Evolutionary conservation across 768 basidiomycete genomes (phyloP), one percentile per base, ranked within the genome.

Genomic region (Gymnopilus junonius): DNA sequence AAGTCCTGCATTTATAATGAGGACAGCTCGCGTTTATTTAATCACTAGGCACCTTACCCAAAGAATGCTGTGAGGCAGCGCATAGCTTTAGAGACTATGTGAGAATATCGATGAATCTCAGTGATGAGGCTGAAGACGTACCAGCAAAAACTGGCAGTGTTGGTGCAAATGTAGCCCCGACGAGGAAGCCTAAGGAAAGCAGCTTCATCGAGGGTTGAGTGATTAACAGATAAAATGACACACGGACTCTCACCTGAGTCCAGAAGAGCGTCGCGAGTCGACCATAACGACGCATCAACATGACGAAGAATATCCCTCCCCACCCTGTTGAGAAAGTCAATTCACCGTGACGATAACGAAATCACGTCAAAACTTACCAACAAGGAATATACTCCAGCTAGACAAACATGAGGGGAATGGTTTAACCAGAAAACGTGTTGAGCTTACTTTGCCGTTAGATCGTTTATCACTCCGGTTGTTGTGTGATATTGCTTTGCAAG

Each of bases 181-280:
- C 58, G 10, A 64, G 42, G 34, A 64, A 55, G 4, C 50, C 63
- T 4, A 64, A 39, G 15, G 63, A 51, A 40, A 64, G 53, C 5
- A 64, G 29, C 63, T 64, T 55, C 12, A 7, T n/a, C 4, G n/a
- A 43, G 25, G 11, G 14, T 27, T 3, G n/a, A n/a, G 27, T 46
- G 6, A 55, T 20, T 29, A 31, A 31, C 17, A 27, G 35, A 35
- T 32, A 20, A 46, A 17, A 5, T 45, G 32, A 51, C 7, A 17
- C 29, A 25, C 8, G 39, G n/a, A n/a, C 14, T 20, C 20, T 23
- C 59, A 85, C 85, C 75, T 90, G 89, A 0, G 87, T 87, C 89
- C 89, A 92, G 75, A 90, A 90, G 35, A 92, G 72, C 12, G 90
- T 76, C 0, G 89, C 88, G 1, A 92, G 80, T 45, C 90, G 84